Evolutionary conservation across 768 basidiomycete genomes (phyloP).

Genomic region (Pisolithus orientalis): DNA sequence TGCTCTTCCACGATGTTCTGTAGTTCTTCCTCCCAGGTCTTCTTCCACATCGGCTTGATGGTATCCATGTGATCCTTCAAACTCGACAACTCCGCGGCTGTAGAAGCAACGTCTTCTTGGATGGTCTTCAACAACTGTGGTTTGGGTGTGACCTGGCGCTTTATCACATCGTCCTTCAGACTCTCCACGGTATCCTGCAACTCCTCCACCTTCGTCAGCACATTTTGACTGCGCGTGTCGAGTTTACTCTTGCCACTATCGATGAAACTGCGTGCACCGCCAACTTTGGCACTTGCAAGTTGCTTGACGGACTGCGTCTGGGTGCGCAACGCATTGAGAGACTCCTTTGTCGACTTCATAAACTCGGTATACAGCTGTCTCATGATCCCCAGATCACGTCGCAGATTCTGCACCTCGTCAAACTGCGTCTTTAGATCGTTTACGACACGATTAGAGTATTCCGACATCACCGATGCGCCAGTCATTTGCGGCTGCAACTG

Average conservation of each 20-base stretch:
- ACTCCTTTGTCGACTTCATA: conserved; percentile 85
- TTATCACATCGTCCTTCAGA: conserved; percentile 87
- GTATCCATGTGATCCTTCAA: conserved; percentile 82
- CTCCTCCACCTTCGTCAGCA: conserved; percentile 89
- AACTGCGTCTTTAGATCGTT: conserved; percentile 86
- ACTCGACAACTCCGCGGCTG: conserved; percentile 64
- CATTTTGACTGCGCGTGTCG: conserved; percentile 84
- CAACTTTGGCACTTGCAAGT: conserved; percentile 74
- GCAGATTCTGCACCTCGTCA: conserved; percentile 90
- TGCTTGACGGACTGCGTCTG: conserved; percentile 88
- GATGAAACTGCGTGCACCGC: conserved; percentile 82
- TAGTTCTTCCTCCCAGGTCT: conserved; percentile 96
- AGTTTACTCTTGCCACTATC: conserved; percentile 89
- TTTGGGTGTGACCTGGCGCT: conserved; percentile 82
- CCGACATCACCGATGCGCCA: conserved; percentile 66
- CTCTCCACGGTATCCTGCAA: conserved; percentile 86
- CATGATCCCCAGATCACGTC: conserved; percentile 90
- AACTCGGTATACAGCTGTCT: conserved; percentile 94
- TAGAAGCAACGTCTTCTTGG: conserved; percentile 61
- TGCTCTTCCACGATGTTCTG: conserved; percentile 97
- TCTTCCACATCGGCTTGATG: conserved; percentile 95
- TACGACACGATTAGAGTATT: conserved; percentile 69
- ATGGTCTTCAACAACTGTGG: conserved; percentile 62
- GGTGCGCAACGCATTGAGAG: conserved; percentile 66
- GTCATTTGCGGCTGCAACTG: conserved; percentile 59